phyloP scores from a whole-genome alignment of 2,329 filamentous ascomycete species.

The Rhynchosporium graminicola region DNA sequence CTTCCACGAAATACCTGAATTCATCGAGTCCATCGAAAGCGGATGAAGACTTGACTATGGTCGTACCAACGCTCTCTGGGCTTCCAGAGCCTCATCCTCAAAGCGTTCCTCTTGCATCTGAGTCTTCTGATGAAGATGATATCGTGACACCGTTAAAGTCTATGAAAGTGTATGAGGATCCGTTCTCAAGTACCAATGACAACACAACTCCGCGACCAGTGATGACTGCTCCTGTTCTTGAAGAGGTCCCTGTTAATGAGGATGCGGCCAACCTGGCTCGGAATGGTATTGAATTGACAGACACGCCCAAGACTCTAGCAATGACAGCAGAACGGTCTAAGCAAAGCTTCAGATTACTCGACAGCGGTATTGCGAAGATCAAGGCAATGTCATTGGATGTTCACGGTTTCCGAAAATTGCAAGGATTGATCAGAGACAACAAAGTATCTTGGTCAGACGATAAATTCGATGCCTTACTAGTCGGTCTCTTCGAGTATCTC shows the following conservation, averaged over 20 bases:
- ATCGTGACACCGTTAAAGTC: constrained; percentile 35
- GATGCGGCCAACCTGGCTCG: constrained; percentile 39
- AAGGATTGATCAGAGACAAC: constrained; percentile 70
- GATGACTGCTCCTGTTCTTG: constrained; percentile 53
- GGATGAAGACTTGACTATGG: constrained; percentile 56
- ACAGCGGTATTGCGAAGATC: constrained; percentile 74
- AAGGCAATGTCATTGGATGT: constrained; percentile 73
- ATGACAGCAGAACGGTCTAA: constrained; percentile 54
- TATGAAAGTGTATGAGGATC: constrained; percentile 63
- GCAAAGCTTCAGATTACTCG: constrained; percentile 63
- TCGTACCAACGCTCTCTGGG: constrained; percentile 50
- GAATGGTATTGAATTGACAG: constrained; percentile 25
- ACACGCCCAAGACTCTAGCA: constrained; percentile 27
- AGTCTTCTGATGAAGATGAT: constrained; percentile 45
- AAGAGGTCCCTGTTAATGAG: constrained; percentile 62
- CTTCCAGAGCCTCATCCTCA: constrained; percentile 38
- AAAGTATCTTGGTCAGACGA: constrained; percentile 64
- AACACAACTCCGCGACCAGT: constrained; percentile 49
- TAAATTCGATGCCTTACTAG: constrained; percentile 67
- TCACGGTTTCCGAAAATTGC: constrained; percentile 77
- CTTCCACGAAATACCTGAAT: constrained; percentile 21
- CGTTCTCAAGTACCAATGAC: constrained; percentile 51
- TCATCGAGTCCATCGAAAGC: constrained; percentile 46
- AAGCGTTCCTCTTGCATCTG: constrained; percentile 42
- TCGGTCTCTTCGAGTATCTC: constrained; percentile 71